These are phyloP conservation scores for Malania oleifera DNA, from an alignment of 164 flowering plant genomes.

Conservation along the genomic window DNA sequence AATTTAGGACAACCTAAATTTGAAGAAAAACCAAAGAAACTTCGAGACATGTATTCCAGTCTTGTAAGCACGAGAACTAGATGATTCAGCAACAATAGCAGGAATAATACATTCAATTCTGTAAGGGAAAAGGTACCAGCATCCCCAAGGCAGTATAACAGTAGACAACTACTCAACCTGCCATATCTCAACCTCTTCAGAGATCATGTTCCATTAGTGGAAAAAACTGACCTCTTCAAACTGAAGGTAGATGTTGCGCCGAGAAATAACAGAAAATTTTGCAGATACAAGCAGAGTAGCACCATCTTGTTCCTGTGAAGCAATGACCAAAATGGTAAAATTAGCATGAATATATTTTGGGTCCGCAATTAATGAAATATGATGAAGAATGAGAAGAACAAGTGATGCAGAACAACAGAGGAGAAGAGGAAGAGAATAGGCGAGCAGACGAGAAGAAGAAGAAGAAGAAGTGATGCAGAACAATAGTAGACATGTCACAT, in stretches of 20 bases:
- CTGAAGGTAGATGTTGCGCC: conserved; percentile 72
- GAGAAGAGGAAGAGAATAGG: neutral
- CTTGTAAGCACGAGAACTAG: neutral
- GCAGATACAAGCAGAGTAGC: conserved; percentile 91
- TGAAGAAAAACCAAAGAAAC: no score
- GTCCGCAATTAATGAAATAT: no score
- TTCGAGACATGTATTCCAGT: neutral
- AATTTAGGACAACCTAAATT: no score
- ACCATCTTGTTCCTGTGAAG: conserved; percentile 79
- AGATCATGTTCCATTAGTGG: neutral
- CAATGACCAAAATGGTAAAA: neutral
- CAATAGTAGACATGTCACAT: no score
- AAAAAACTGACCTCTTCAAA: conserved; percentile 75
- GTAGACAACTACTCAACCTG: neutral
- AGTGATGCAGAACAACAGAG: conserved; percentile 12
- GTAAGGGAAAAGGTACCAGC: neutral
- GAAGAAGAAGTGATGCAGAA: no score
- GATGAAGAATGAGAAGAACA: no score
- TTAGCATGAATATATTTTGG: no score
- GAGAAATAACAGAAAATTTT: conserved; percentile 69
- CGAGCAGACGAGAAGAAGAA: no score
- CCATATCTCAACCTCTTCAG: neutral
- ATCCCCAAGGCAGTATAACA: neutral
- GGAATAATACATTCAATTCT: neutral
- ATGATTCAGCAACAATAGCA: neutral